phyloP scores from a whole-genome alignment of 305 asterid species.

The Solanum hybrid region DNA sequence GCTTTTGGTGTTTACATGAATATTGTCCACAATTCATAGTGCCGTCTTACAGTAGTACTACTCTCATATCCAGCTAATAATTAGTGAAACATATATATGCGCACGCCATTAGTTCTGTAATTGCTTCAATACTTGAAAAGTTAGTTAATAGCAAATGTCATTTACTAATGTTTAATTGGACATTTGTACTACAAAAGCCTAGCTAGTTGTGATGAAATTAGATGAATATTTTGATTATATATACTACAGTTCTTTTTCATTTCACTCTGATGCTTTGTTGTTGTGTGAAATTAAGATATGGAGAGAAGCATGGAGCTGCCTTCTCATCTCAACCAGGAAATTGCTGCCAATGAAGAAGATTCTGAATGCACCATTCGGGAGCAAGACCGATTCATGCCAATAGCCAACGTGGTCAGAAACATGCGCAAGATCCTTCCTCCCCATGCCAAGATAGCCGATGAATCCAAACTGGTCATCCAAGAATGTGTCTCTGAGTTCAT shows the following conservation, averaged over 20 bases:
- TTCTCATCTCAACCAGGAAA: slow-evolving; percentile 14
- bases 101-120: not conserved
- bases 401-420: slow-evolving; percentile 45
- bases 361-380: slow-evolving; percentile 20
- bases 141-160: not conserved
- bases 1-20: not conserved
- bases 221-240: not conserved
- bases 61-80: not conserved
- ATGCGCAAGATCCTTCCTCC: slow-evolving; percentile 31
- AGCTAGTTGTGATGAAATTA: not conserved
- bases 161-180: not conserved
- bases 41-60: not conserved
- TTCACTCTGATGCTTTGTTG: not conserved
- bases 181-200: not conserved
- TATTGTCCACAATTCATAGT: not conserved
- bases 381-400: slow-evolving; percentile 47
- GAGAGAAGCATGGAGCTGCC: slow-evolving; percentile 15
- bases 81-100: not conserved
- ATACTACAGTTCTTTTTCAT: not conserved
- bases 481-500: slow-evolving; percentile 69
- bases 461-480: slow-evolving; percentile 53
- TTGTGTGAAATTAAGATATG: not conserved
- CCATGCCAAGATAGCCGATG: not conserved
- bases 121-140: not conserved
- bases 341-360: not conserved